Evolutionary conservation across 345 rosid genomes (phyloP).

Genomic region (Mercurialis annua): DNA sequence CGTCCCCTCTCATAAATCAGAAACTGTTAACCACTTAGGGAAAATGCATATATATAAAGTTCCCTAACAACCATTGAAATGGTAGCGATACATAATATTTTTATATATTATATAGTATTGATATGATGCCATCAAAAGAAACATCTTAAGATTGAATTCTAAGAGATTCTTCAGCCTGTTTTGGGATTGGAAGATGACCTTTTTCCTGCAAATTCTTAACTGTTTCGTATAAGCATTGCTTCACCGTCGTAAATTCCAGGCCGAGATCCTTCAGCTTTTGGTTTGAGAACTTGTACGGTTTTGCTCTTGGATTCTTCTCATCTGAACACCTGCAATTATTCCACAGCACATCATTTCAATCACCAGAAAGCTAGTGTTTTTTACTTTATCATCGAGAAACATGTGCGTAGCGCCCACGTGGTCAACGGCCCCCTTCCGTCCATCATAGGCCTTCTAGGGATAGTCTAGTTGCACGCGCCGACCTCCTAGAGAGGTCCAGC

Average conservation of each 20-base stretch:
- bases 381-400: too few species aligned
- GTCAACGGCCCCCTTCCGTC: too few species aligned
- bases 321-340: slow-evolving; percentile 68
- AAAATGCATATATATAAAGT: neutral
- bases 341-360: neutral
- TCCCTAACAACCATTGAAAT: neutral
- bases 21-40: neutral
- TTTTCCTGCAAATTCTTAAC: slow-evolving; percentile 88
- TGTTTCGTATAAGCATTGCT: slow-evolving; percentile 79
- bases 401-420: too few species aligned
- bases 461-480: too few species aligned
- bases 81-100: neutral
- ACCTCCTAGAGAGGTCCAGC: too few species aligned
- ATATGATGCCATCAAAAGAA: too few species aligned
- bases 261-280: slow-evolving; percentile 80
- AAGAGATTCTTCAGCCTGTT: slow-evolving; percentile 32
- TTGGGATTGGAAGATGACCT: slow-evolving; percentile 70
- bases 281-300: slow-evolving; percentile 73
- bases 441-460: too few species aligned
- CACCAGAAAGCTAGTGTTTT: too few species aligned
- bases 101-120: too few species aligned
- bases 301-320: slow-evolving; percentile 76
- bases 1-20: neutral
- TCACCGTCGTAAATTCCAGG: slow-evolving; percentile 70
- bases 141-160: slow-evolving; percentile 23